Conservation (phyloP, 306 rosid species). For the Biancaea sappan region DNA sequence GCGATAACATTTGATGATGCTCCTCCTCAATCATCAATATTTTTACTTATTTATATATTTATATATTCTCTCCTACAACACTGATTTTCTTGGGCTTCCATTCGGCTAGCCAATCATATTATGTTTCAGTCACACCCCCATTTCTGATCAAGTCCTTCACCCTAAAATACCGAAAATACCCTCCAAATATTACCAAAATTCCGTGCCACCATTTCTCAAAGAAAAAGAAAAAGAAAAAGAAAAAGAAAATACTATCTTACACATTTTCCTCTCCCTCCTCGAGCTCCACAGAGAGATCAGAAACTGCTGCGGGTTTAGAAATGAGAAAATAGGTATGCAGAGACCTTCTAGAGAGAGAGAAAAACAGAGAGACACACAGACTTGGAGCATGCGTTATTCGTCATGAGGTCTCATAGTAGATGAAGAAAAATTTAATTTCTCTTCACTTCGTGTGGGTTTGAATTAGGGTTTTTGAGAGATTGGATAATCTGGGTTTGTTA, state of each 20-base stretch:
- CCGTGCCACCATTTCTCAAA: constrained; percentile 6
- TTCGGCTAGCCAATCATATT: neutral
- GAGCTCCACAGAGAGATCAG: constrained; percentile 31
- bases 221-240: neutral
- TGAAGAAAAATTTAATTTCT: neutral
- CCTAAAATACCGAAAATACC: constrained; percentile 34
- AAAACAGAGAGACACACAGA: neutral
- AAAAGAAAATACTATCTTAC: constrained; percentile 12
- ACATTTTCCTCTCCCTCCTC: constrained; percentile 27
- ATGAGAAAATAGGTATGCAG: constrained; percentile 26
- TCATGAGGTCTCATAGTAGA: constrained; percentile 25
- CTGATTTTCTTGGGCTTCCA: no score
- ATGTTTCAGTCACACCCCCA: neutral
- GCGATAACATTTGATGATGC: no score
- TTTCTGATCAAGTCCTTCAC: neutral
- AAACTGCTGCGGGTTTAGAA: constrained; percentile 7
- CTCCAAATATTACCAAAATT: constrained; percentile 24
- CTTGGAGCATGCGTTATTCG: constrained; percentile 27
- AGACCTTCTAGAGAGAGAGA: constrained; percentile 29
- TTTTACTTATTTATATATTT: no score
- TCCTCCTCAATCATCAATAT: no score
- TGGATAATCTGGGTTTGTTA: constrained; percentile 23
- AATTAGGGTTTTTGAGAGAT: constrained; percentile 64
- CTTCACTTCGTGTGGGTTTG: constrained; percentile 38
- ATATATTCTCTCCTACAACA: no score